A percentile compares a stretch with the other conserved stretches of the same genome.
Conservation (phyloP, 208 protist genomes). For the Phytomonas sp. region DNA sequence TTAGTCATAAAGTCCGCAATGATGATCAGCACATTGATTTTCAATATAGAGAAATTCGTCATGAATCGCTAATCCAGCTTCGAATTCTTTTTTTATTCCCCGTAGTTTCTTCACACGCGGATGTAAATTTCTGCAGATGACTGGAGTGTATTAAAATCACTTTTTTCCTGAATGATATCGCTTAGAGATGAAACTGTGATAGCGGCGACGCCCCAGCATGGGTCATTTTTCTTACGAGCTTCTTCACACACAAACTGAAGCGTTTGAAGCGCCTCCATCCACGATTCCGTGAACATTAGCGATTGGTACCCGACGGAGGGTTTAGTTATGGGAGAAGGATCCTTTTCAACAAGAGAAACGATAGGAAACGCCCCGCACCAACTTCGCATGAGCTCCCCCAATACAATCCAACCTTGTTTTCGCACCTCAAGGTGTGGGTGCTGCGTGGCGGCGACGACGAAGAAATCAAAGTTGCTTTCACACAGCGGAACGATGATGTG, state of each 20-base stretch:
- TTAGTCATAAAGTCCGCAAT: background rate
- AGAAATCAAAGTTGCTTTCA: slow-evolving; percentile 23
- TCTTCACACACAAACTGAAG: slow-evolving; percentile 21
- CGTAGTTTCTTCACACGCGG: background rate
- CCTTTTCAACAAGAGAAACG: slow-evolving; percentile 17
- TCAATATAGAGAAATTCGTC: background rate
- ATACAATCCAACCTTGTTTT: slow-evolving; percentile 20
- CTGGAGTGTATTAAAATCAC: slow-evolving; percentile 31
- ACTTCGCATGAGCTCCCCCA: slow-evolving; percentile 27
- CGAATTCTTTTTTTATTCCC: background rate
- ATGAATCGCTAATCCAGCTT: background rate
- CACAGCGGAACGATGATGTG: slow-evolving; percentile 20
- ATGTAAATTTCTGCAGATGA: background rate
- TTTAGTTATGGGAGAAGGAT: slow-evolving; percentile 9
- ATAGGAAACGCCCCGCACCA: slow-evolving; percentile 23
- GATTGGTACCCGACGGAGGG: slow-evolving; percentile 12
- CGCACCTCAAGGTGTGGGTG: slow-evolving; percentile 22
- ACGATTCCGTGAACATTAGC: slow-evolving; percentile 34
- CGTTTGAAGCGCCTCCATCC: slow-evolving; percentile 24
- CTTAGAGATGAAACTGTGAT: slow-evolving; percentile 38
- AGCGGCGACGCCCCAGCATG: slow-evolving; percentile 20
- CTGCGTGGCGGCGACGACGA: slow-evolving; percentile 17
- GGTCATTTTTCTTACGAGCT: slow-evolving; percentile 24
- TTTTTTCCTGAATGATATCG: slow-evolving; percentile 39
- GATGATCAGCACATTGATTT: background rate